Evolutionary conservation across 257 asterid genomes (phyloP).

Genomic region (Thymus quinquecostatus): DNA sequence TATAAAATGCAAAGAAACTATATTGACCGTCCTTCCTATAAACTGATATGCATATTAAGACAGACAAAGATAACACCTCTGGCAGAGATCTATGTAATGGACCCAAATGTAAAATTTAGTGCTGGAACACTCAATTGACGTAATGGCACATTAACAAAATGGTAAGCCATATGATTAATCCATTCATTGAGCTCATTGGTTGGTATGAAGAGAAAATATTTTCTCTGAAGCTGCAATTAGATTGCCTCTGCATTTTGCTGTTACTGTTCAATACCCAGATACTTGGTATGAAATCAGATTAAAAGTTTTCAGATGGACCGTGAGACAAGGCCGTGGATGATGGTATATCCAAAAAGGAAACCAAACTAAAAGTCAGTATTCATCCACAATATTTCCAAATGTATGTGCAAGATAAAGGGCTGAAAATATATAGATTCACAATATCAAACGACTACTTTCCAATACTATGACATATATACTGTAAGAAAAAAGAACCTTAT

Average conservation of each 20-base stretch:
- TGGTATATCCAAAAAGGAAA: neutral
- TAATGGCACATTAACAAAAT: neutral
- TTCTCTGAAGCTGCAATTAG: neutral
- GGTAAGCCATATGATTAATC: neutral
- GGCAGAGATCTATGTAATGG: neutral
- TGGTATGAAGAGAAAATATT: constrained; percentile 7
- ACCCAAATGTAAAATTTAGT: constrained; percentile 10
- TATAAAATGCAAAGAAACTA: constrained; percentile 5
- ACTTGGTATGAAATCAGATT: neutral
- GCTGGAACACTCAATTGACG: constrained; percentile 12
- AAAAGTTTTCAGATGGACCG: neutral
- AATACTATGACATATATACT: too few relatives aligned
- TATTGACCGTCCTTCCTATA: neutral
- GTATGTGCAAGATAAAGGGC: neutral
- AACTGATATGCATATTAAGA: neutral
- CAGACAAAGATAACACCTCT: constrained; percentile 12
- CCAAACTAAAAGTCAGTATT: neutral
- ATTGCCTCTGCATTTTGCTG: neutral
- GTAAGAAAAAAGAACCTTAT: too few relatives aligned
- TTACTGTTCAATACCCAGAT: neutral
- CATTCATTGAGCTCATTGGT: neutral
- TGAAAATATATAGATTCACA: neutral
- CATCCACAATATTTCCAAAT: constrained; percentile 5
- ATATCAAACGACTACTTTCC: constrained; percentile 5
- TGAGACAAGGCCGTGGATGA: neutral